phyloP scores from a whole-genome alignment of 768 basidiomycete species.

The Phaeotremella fagi region DNA sequence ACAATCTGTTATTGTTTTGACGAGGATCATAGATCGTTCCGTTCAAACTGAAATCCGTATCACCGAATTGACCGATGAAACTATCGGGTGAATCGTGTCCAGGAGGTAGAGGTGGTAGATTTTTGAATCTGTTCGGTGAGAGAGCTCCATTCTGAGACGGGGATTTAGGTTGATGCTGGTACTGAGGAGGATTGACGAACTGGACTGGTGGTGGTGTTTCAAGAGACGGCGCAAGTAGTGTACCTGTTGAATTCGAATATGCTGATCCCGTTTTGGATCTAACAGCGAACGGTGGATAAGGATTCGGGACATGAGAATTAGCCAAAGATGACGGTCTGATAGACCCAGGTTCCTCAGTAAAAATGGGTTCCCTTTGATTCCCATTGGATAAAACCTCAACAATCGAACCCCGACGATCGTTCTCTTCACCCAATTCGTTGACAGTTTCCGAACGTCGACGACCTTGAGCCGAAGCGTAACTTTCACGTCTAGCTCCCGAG shows the following conservation, averaged over 20 bases:
- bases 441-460: background rate
- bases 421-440: constrained; percentile 1
- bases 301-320: background rate
- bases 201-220: constrained; percentile 1
- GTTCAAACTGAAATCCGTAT: background rate
- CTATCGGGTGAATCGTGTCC: constrained; percentile 7
- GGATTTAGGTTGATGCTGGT: constrained; percentile 4
- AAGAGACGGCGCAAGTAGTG: constrained; percentile 24
- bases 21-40: background rate
- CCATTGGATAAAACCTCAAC: constrained; percentile 1
- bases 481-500: constrained; percentile 16
- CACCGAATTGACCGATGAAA: background rate
- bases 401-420: constrained; percentile 1
- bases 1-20: background rate
- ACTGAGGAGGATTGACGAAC: background rate
- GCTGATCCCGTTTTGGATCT: constrained; percentile 32
- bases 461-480: constrained; percentile 18
- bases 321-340: background rate
- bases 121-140: constrained; percentile 40
- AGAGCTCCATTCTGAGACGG: constrained; percentile 12
- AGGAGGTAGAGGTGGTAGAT: constrained; percentile 36
- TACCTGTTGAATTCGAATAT: constrained; percentile 30
- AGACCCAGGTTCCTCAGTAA: constrained; percentile 3
- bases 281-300: background rate
- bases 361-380: background rate